These are phyloP conservation scores for Ogataea parapolymorpha DNA, from an alignment of 805 yeast species.

Conservation along the genomic window DNA sequence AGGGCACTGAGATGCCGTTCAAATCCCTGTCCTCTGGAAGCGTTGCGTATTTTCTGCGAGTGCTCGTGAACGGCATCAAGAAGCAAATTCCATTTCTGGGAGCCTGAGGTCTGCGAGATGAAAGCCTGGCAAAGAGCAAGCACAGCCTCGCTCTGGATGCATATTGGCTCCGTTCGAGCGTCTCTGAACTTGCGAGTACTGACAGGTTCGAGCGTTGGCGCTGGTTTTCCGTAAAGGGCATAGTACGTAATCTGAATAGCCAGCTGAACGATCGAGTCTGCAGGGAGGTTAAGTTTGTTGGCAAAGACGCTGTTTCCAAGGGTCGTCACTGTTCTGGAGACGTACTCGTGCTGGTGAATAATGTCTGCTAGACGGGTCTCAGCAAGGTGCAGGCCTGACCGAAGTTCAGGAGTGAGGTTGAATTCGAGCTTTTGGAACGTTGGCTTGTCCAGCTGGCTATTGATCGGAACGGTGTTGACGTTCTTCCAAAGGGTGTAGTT, in stretches of 20 bases:
- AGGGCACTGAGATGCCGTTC: conserved; percentile 70
- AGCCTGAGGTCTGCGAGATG: conserved; percentile 50
- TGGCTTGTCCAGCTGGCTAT: conserved; percentile 36
- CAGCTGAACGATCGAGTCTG: conserved; percentile 51
- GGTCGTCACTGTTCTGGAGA: conserved; percentile 32
- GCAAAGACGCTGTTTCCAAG: conserved; percentile 35
- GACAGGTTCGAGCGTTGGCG: conserved; percentile 42
- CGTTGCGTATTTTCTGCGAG: conserved; percentile 42
- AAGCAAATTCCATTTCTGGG: conserved; percentile 48
- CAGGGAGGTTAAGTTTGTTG: conserved; percentile 39
- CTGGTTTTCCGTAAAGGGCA: conserved; percentile 50
- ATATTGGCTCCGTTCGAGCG: conserved; percentile 66
- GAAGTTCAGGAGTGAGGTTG: conserved; percentile 43
- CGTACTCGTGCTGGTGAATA: conserved; percentile 55
- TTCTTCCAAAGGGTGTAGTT: conserved; percentile 53
- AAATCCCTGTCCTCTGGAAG: conserved; percentile 64
- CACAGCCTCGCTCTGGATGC: conserved; percentile 56
- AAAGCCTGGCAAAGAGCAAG: conserved; percentile 56
- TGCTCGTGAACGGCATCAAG: conserved; percentile 52
- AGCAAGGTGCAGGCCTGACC: conserved; percentile 48
- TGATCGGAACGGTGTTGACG: conserved; percentile 36
- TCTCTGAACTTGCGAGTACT: conserved; percentile 67
- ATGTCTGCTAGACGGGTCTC: conserved; percentile 58
- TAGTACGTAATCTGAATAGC: conserved; percentile 52
- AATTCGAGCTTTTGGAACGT: conserved; percentile 31